Evolutionary conservation across 371 early-diverging fungal genomes (phyloP).

Genomic region (Lichtheimia ornata): DNA sequence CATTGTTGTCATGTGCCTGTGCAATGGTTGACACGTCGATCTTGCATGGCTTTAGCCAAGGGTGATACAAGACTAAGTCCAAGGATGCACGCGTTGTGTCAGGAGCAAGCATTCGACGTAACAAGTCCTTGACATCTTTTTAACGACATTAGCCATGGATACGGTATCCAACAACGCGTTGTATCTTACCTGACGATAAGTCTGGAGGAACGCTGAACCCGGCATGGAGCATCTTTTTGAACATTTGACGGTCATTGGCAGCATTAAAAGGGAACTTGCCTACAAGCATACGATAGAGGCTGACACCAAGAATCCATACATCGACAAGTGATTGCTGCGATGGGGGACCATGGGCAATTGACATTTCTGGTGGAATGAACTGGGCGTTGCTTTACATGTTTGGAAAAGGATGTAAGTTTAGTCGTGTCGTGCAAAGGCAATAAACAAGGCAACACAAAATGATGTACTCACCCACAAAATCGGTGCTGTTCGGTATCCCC

Average conservation of each 20-base stretch:
- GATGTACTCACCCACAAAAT: constrained; percentile 27
- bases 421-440: not conserved
- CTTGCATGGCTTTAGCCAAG: constrained; percentile 38
- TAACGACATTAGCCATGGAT: constrained; percentile 2
- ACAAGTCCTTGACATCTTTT: constrained; percentile 42
- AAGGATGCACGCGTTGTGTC: constrained; percentile 33
- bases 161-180: not conserved
- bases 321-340: constrained; percentile 24
- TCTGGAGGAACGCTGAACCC: constrained; percentile 33
- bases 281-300: constrained; percentile 40
- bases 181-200: constrained; percentile 32
- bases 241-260: constrained; percentile 25
- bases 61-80: constrained; percentile 42
- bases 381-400: constrained; percentile 28
- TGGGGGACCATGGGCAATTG: not conserved
- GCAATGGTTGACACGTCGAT: too few species aligned
- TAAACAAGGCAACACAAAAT: not conserved
- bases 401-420: too few species aligned
- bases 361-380: constrained; percentile 45
- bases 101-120: constrained; percentile 45
- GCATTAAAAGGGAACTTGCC: constrained; percentile 41
- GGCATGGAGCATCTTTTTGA: constrained; percentile 38
- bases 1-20: too few species aligned
- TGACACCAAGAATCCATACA: constrained; percentile 49
- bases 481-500: constrained; percentile 14